phyloP scores from a whole-genome alignment of 768 basidiomycete genomes.

The Wakefieldia striispora region DNA sequence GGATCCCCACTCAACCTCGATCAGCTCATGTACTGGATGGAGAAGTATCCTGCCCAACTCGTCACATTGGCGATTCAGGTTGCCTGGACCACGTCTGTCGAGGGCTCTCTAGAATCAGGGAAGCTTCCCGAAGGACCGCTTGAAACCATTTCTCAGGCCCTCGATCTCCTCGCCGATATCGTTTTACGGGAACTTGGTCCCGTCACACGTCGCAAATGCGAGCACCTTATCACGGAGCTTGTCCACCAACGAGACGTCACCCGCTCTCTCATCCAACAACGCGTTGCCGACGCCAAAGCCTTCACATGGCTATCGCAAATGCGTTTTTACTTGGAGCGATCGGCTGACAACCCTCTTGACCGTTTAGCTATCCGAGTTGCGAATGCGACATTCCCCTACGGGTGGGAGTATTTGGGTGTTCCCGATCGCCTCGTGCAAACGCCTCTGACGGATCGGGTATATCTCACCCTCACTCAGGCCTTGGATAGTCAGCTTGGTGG shows the following conservation, averaged over 20 bases:
- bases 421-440: constrained; percentile 97
- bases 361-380: constrained; percentile 81
- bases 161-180: constrained; percentile 95
- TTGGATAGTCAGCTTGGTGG: constrained; percentile 94
- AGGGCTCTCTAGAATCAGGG: constrained; percentile 58
- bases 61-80: constrained; percentile 95
- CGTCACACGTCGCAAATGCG: constrained; percentile 96
- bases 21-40: constrained; percentile 86
- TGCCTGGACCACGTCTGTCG: constrained; percentile 88
- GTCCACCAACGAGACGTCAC: constrained; percentile 98
- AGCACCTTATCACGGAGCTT: constrained; percentile 97
- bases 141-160: constrained; percentile 71
- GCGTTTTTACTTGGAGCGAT: constrained; percentile 89
- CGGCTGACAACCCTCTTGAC: constrained; percentile 73
- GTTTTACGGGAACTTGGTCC: constrained; percentile 87
- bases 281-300: constrained; percentile 59
- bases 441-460: constrained; percentile 94
- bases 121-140: constrained; percentile 63
- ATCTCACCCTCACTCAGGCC: constrained; percentile 94
- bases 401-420: constrained; percentile 98
- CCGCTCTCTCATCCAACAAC: constrained; percentile 69
- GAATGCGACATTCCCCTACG: constrained; percentile 92
- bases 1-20: constrained; percentile 57
- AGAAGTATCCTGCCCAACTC: constrained; percentile 92
- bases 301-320: constrained; percentile 98